Conservation (phyloP, 192 early-diverging fungal species). For the Linnemannia schmuckeri region DNA sequence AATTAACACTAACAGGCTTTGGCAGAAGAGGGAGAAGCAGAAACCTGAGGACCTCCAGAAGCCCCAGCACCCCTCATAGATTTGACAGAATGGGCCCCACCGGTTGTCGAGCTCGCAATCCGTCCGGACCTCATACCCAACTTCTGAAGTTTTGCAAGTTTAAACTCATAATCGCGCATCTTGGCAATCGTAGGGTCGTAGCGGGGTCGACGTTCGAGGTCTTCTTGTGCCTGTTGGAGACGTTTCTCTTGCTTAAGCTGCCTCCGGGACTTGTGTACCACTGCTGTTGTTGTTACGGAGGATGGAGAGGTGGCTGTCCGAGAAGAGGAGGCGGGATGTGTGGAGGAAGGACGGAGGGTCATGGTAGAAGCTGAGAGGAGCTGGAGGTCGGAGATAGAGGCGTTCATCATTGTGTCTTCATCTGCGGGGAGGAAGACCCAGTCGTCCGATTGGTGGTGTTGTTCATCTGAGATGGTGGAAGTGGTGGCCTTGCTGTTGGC, state of each 20-base stretch:
- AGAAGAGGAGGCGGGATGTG: conserved; percentile 22
- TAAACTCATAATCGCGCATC: conserved; percentile 37
- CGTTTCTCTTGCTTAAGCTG: conserved; percentile 46
- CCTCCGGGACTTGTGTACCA: conserved; percentile 25
- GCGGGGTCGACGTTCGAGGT: conserved; percentile 29
- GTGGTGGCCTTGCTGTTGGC: conserved; percentile 1
- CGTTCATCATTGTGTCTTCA: conserved; percentile 34
- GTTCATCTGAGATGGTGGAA: not conserved
- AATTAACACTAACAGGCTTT: not conserved
- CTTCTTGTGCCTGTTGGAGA: conserved; percentile 23
- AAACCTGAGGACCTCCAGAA: not conserved
- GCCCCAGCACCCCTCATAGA: not conserved
- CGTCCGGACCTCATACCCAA: conserved; percentile 31
- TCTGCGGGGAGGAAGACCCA: conserved; percentile 50
- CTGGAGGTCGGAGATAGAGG: conserved; percentile 42
- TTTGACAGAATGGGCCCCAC: conserved; percentile 17
- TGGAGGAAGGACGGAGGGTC: conserved; percentile 9
- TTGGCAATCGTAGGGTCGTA: conserved; percentile 47
- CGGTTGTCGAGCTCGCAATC: conserved; percentile 11
- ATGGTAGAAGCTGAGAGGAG: conserved; percentile 49
- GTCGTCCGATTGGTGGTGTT: conserved; percentile 26
- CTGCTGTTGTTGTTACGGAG: not conserved
- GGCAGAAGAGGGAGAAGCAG: not conserved
- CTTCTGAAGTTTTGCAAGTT: conserved; percentile 28
- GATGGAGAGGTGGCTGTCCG: not conserved